Base-by-base conservation (phyloP, 176 grass and related monocot genomes). In the Musa acuminata region DNA sequence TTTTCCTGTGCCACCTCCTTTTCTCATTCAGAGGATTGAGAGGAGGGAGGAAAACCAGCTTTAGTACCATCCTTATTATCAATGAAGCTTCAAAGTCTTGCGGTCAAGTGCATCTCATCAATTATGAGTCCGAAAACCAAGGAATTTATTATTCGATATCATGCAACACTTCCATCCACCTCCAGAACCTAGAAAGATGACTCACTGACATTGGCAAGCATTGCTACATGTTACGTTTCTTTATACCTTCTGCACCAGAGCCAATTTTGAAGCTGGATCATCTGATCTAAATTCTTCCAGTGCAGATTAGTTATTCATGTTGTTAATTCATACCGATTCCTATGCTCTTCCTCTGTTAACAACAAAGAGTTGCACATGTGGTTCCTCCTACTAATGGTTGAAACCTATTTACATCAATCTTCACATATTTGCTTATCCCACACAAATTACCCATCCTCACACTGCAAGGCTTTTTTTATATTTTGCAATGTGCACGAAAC, bases 391-490 rank as follows among this genome's bases (percentile, higher is more conserved):
- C 12, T 43, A 43, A 43, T 43, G 35, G 3, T 67, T 67, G 0
- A 6, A 19, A 7, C 8, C 27, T 69, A 9, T 49, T 49, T 49
- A 69, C 13, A 49, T 2, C 35, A 69, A 19, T 49, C 7, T 9
- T 69, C 35, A 67, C 26, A 27, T 35, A 16, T 29, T 66, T 66
- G 13, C 64, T 25, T 12, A 65, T 23, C 9, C 14, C 48, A 9
- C 19, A 24, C 51, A 11, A 29, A 72, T 72, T 55, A 80, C 14
- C 55, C 17, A 35, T 89, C 83, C 51, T 89, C 72, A 73, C 88
- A 89, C 49, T 82, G 1, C 67, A 89, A 59, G 23, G 90, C 84
- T 62, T 71, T 88, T 86, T 78, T 87, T 55, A 98, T 85, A 35
- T 91, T 90, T 49, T 73, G 82, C 82, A 91, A 16, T 1, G 84